Conservation (phyloP, 176 grass and related monocot species). For the Bothriochloa decipiens region DNA sequence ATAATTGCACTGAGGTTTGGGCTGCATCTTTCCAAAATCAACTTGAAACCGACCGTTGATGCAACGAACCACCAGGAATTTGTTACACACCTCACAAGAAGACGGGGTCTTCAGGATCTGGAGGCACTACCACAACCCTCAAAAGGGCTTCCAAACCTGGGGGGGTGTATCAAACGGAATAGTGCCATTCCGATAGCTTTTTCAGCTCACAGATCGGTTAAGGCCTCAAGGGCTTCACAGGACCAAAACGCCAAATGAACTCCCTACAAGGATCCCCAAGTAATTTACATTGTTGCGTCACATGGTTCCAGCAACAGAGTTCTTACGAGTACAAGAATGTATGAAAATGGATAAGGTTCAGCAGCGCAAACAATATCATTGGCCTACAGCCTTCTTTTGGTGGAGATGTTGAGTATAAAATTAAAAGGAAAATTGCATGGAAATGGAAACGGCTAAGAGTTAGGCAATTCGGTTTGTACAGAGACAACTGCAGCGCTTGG, state of each 20-base stretch:
- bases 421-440: slow-evolving; percentile 42
- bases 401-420: too few species aligned
- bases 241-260: neutral
- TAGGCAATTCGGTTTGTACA: slow-evolving; percentile 65
- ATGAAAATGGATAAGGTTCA: too few species aligned
- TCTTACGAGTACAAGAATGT: slow-evolving; percentile 35
- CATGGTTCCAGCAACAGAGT: slow-evolving; percentile 31
- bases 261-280: slow-evolving; percentile 13
- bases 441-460: slow-evolving; percentile 41
- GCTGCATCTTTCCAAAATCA: neutral
- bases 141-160: neutral
- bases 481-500: neutral
- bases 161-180: slow-evolving; percentile 17
- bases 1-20: neutral
- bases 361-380: neutral
- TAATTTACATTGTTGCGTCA: slow-evolving; percentile 36
- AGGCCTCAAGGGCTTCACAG: neutral
- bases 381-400: slow-evolving; percentile 28
- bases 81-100: too few species aligned
- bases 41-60: too few species aligned
- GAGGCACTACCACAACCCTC: neutral
- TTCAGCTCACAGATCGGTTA: slow-evolving; percentile 27
- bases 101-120: slow-evolving; percentile 16
- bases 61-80: too few species aligned
- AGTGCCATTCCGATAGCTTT: neutral